Evolutionary conservation across 2,329 filamentous ascomycete species (phyloP).

Genomic region (Tolypocladium sp.): DNA sequence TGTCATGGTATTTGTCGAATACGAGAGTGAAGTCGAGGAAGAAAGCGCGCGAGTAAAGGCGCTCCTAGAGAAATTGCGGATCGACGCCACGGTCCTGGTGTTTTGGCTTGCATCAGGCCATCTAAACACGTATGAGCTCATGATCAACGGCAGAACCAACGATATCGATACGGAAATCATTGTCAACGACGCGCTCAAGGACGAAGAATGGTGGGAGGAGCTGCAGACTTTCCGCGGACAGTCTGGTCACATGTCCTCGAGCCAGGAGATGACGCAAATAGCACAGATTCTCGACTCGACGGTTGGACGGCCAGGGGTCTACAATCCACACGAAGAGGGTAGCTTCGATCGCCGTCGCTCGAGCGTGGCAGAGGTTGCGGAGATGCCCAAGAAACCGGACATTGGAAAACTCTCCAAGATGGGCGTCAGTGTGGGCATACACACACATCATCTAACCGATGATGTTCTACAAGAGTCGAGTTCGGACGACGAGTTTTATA

Average conservation of each 20-base stretch:
- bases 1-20: constrained; percentile 82
- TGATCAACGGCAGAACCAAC: constrained; percentile 60
- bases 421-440: constrained; percentile 63
- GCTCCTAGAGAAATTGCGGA: constrained; percentile 70
- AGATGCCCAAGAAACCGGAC: constrained; percentile 52
- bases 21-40: constrained; percentile 74
- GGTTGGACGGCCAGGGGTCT: constrained; percentile 30
- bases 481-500: constrained; percentile 19
- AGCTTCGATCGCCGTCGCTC: constrained; percentile 22
- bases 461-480: constrained; percentile 42
- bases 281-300: constrained; percentile 34
- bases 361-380: constrained; percentile 50
- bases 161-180: constrained; percentile 46
- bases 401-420: constrained; percentile 42
- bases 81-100: constrained; percentile 69
- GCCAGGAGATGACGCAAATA: constrained; percentile 34
- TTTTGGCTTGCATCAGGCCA: constrained; percentile 73
- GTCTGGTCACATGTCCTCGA: constrained; percentile 25
- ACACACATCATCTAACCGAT: constrained; percentile 61
- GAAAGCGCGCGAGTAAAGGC: constrained; percentile 64
- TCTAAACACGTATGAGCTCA: constrained; percentile 64
- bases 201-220: constrained; percentile 78
- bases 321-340: constrained; percentile 29
- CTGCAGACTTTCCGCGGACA: constrained; percentile 47
- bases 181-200: constrained; percentile 57